Evolutionary conservation across 768 basidiomycete genomes (phyloP).

Genomic region (Mycena kentingensis): DNA sequence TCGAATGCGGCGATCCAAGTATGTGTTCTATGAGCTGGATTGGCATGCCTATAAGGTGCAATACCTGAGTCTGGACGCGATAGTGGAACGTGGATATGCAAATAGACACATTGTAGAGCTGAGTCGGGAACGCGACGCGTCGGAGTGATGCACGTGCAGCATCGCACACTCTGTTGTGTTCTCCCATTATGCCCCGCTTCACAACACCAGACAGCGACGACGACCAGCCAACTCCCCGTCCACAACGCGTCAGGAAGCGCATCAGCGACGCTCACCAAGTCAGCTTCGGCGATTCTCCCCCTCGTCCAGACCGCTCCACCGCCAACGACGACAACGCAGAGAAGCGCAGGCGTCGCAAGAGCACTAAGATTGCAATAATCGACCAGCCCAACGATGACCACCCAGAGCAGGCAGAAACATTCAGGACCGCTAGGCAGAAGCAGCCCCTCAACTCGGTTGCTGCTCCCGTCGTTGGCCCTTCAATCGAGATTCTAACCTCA

Average conservation of each 20-base stretch:
- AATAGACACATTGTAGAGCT: neutral
- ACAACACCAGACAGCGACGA: conserved; percentile 36
- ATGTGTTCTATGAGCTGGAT: too few species aligned
- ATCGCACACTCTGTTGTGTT: too few species aligned
- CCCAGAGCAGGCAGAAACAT: conserved; percentile 43
- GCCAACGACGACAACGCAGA: conserved; percentile 88
- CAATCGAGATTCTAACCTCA: conserved; percentile 83
- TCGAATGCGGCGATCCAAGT: conserved; percentile 40
- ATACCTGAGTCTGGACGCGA: too few species aligned
- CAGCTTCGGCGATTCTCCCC: conserved; percentile 40
- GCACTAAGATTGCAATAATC: conserved; percentile 61
- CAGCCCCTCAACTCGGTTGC: conserved; percentile 64
- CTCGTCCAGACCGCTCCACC: conserved; percentile 47
- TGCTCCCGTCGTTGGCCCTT: conserved; percentile 59
- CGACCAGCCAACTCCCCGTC: conserved; percentile 43
- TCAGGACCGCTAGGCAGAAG: conserved; percentile 57
- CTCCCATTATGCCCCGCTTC: neutral
- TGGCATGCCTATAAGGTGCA: too few species aligned
- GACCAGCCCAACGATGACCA: conserved; percentile 49
- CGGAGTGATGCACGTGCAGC: conserved; percentile 23
- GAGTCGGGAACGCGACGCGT: too few species aligned
- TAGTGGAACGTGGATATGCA: neutral
- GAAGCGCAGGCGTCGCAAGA: conserved; percentile 80
- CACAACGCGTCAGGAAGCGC: conserved; percentile 49
- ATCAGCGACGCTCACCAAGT: conserved; percentile 60